Evolutionary conservation across 1,284 basidiomycete genomes (phyloP).

Genomic region (Naganishia sp.): DNA sequence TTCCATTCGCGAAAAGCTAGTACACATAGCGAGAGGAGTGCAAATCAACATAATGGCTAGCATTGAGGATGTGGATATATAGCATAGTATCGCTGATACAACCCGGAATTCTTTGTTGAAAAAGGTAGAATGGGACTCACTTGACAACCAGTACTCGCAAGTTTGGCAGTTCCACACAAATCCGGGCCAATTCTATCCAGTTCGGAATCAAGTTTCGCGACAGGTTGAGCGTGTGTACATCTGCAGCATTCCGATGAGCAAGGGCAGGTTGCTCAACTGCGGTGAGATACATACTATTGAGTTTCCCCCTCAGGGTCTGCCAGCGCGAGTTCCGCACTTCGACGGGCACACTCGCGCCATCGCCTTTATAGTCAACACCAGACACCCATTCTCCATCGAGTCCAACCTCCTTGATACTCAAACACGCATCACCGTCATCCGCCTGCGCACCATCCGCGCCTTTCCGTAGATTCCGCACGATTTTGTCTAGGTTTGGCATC

Average conservation of each 20-base stretch:
- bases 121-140: conserved; percentile 56
- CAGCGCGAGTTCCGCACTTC: conserved; percentile 58
- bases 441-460: conserved; percentile 3
- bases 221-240: conserved; percentile 75
- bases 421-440: conserved; percentile 52
- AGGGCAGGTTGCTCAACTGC: too few relatives aligned
- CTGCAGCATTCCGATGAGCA: conserved; percentile 54
- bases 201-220: conserved; percentile 72
- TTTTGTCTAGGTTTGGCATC: conserved; percentile 76
- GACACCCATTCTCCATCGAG: conserved; percentile 69
- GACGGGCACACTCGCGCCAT: conserved; percentile 63
- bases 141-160: conserved; percentile 74
- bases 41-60: conserved; percentile 14
- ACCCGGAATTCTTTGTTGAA: conserved; percentile 1
- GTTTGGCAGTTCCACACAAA: conserved; percentile 64
- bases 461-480: conserved; percentile 63
- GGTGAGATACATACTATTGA: not conserved
- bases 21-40: conserved; percentile 26
- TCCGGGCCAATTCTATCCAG: conserved; percentile 70
- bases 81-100: conserved; percentile 3
- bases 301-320: conserved; percentile 34
- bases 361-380: conserved; percentile 71
- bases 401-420: conserved; percentile 76
- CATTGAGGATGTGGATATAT: not conserved
- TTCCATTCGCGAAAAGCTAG: conserved; percentile 60